Percentiles rank a stretch among this genome's conserved stretches.
Conservation (phyloP, 2,329 filamentous ascomycete species). For the Fusarium goolgardi region DNA sequence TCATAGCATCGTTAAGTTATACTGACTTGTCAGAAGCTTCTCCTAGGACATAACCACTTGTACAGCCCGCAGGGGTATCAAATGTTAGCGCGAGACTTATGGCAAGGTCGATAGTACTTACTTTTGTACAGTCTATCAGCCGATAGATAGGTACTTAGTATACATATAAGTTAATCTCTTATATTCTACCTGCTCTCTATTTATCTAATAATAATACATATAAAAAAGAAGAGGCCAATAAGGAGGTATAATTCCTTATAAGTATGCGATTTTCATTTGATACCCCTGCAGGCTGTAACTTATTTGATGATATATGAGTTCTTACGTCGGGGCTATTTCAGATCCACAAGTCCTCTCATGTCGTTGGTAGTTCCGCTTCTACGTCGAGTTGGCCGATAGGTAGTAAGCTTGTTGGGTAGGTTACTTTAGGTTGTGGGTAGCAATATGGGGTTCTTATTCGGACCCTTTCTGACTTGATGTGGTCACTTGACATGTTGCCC, state of each 20-base stretch:
- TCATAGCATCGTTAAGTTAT: background rate
- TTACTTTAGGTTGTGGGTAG: background rate
- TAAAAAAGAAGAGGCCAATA: no score
- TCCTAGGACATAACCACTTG: background rate
- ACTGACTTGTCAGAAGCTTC: background rate
- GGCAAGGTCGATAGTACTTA: no score
- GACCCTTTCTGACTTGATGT: background rate
- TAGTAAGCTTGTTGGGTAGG: slow-evolving; percentile 3
- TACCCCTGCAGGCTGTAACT: no score
- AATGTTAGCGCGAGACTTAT: no score
- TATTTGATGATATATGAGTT: background rate
- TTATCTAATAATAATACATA: no score
- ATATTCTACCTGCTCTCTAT: no score
- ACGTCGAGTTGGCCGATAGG: background rate
- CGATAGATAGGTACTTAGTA: no score
- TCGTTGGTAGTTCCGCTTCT: background rate
- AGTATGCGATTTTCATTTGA: no score
- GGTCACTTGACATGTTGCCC: slow-evolving; percentile 22
- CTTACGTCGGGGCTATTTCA: background rate
- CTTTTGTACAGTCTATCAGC: no score
- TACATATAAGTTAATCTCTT: no score
- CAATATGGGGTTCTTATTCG: background rate
- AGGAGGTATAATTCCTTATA: no score
- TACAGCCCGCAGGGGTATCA: no score
- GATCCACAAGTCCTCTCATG: background rate